These are phyloP conservation scores for Botrytis tulipae DNA, from an alignment of 2,329 filamentous ascomycete species.

Conservation along the genomic window DNA sequence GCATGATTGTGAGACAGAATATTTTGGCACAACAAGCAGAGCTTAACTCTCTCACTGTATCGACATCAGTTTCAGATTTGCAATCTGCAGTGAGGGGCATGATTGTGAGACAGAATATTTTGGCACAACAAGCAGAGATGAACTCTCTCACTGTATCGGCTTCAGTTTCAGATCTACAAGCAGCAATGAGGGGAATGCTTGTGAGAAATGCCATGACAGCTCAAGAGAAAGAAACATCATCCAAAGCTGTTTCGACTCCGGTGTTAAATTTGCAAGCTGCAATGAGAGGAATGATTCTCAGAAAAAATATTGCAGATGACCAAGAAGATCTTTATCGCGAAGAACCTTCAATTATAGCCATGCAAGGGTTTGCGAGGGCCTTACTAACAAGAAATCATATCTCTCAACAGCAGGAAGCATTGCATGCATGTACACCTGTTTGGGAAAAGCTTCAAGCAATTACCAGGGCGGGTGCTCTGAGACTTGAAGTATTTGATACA, in stretches of 20 bases:
- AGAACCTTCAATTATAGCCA: conserved; percentile 48
- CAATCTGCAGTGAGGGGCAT: conserved; percentile 22
- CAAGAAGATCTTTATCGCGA: conserved; percentile 52
- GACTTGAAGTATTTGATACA: conserved; percentile 46
- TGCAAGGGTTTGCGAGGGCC: conserved; percentile 65
- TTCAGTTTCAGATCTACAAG: conserved; percentile 51
- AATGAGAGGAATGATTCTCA: conserved; percentile 46
- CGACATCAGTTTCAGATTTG: conserved; percentile 54
- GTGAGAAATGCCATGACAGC: conserved; percentile 3
- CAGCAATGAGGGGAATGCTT: conserved; percentile 8
- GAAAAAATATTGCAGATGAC: conserved; percentile 54
- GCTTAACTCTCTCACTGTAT: conserved; percentile 38
- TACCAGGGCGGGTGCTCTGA: conserved; percentile 46
- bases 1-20: conserved; percentile 49
- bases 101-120: conserved; percentile 49
- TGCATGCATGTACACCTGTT: conserved; percentile 49
- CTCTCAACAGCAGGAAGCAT: conserved; percentile 49
- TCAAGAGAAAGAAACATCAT: conserved; percentile 10
- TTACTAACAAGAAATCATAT: conserved; percentile 57
- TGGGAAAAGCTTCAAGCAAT: conserved; percentile 50
- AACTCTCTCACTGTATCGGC: conserved; percentile 44
- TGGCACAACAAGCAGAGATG: background rate
- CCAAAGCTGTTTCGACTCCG: conserved; percentile 46
- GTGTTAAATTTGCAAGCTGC: conserved; percentile 49
- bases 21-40: background rate